Conservation (phyloP, 2,329 filamentous ascomycete species). For the Colletotrichum lupini region DNA sequence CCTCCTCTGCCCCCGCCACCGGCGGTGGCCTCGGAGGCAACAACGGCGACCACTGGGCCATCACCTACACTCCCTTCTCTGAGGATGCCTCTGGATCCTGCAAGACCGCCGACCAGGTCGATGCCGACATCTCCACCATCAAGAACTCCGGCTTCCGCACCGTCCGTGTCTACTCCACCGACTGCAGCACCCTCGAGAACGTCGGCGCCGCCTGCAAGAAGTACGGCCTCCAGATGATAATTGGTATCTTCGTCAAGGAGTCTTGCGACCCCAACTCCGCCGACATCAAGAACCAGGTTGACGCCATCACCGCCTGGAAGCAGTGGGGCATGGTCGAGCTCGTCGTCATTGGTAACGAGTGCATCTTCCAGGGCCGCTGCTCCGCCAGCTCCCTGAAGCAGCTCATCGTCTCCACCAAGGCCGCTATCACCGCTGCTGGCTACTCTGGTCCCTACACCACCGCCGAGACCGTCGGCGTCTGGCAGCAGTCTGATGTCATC, state of each 20-base stretch:
- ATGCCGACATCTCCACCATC: slow-evolving; percentile 70
- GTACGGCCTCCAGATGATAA: slow-evolving; percentile 80
- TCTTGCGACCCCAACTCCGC: slow-evolving; percentile 67
- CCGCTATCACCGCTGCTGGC: slow-evolving; percentile 69
- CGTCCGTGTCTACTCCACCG: slow-evolving; percentile 89
- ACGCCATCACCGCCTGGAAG: slow-evolving; percentile 75
- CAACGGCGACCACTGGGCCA: slow-evolving; percentile 71
- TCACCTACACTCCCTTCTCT: slow-evolving; percentile 84
- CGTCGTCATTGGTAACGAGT: slow-evolving; percentile 91
- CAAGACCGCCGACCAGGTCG: slow-evolving; percentile 71
- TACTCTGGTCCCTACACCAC: slow-evolving; percentile 85
- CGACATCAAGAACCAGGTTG: slow-evolving; percentile 78
- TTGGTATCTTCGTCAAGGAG: slow-evolving; percentile 86
- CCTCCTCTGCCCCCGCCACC: slow-evolving; percentile 41
- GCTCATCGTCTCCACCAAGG: slow-evolving; percentile 77
- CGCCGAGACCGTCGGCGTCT: slow-evolving; percentile 85
- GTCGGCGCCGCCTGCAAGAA: slow-evolving; percentile 76
- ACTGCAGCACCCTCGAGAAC: slow-evolving; percentile 84
- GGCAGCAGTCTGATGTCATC: slow-evolving; percentile 71
- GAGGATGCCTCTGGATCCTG: slow-evolving; percentile 64
- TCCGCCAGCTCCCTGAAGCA: slow-evolving; percentile 70
- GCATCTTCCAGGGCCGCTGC: slow-evolving; percentile 80
- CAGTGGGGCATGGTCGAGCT: slow-evolving; percentile 82
- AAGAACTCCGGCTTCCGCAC: slow-evolving; percentile 73
- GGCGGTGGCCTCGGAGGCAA: slow-evolving; percentile 50